Evolutionary conservation across 2,329 filamentous ascomycete species (phyloP).

Genomic region (Xylaria polymorpha): DNA sequence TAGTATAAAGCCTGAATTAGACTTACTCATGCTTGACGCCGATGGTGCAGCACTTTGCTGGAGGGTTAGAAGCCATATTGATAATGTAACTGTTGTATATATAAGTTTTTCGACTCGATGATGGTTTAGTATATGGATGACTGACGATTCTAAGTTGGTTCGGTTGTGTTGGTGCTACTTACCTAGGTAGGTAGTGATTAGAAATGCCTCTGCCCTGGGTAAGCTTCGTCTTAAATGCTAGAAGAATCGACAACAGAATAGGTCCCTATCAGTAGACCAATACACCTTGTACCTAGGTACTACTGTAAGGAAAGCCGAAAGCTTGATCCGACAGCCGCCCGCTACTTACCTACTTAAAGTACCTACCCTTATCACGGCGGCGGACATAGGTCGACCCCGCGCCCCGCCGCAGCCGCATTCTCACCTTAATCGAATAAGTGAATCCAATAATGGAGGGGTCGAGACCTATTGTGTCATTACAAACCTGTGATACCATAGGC

Average conservation of each 20-base stretch:
- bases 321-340: neutral
- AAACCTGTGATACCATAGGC: neutral
- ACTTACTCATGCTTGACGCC: slow-evolving; percentile 67
- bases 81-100: slow-evolving; percentile 8
- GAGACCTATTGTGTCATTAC: slow-evolving; percentile 20
- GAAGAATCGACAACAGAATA: neutral
- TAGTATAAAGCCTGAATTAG: neutral
- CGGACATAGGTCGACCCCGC: slow-evolving; percentile 15
- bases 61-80: slow-evolving; percentile 65
- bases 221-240: neutral
- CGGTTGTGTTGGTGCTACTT: neutral
- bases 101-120: neutral
- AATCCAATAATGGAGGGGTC: slow-evolving; percentile 11
- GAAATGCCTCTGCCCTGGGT: slow-evolving; percentile 1
- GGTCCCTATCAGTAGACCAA: neutral
- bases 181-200: no score
- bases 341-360: neutral
- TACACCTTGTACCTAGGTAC: neutral
- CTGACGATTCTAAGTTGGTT: neutral
- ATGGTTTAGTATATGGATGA: neutral
- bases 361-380: neutral
- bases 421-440: neutral
- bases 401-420: slow-evolving; percentile 4
- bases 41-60: slow-evolving; percentile 63
- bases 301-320: neutral